A percentile compares a stretch with the other conserved stretches of the same genome.
phyloP scores from a whole-genome alignment of 768 basidiomycete species.

The Kwoniella botswanensis region DNA sequence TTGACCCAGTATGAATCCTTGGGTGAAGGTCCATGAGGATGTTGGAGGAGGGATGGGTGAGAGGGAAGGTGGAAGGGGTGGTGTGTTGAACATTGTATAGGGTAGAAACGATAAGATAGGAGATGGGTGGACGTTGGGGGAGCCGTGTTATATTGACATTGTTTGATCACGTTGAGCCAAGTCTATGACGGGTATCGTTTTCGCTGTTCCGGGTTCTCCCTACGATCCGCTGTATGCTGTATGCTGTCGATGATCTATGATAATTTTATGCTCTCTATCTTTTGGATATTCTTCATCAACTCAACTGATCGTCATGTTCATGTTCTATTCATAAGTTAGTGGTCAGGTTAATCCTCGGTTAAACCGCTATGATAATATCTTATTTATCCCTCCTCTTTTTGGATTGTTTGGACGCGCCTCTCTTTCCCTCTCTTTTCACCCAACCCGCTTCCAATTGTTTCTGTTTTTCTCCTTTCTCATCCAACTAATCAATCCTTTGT shows the following conservation, averaged over 20 bases:
- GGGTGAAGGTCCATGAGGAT: conserved; percentile 74
- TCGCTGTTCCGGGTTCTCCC: too few relatives aligned
- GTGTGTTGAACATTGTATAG: conserved; percentile 6
- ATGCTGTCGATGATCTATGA: too few relatives aligned
- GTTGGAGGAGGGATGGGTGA: conserved; percentile 14
- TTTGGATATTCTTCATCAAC: too few relatives aligned
- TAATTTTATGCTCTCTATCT: too few relatives aligned
- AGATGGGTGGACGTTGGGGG: neutral
- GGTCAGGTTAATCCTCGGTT: too few relatives aligned
- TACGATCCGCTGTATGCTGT: too few relatives aligned
- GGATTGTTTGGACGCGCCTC: conserved; percentile 8
- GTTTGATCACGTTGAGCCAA: too few relatives aligned
- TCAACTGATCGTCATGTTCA: too few relatives aligned
- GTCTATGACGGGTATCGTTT: too few relatives aligned
- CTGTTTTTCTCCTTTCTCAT: neutral
- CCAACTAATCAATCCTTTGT: neutral
- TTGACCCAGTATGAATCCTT: conserved; percentile 91
- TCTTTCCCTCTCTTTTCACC: conserved; percentile 6
- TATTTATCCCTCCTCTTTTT: too few relatives aligned
- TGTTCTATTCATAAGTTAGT: too few relatives aligned
- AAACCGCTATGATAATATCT: too few relatives aligned
- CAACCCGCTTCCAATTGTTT: neutral
- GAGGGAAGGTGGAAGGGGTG: conserved; percentile 16
- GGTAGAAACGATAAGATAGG: neutral
- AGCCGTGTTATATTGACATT: neutral